Conservation (phyloP, 441 rosid genomes). For the Capsella rubella region DNA sequence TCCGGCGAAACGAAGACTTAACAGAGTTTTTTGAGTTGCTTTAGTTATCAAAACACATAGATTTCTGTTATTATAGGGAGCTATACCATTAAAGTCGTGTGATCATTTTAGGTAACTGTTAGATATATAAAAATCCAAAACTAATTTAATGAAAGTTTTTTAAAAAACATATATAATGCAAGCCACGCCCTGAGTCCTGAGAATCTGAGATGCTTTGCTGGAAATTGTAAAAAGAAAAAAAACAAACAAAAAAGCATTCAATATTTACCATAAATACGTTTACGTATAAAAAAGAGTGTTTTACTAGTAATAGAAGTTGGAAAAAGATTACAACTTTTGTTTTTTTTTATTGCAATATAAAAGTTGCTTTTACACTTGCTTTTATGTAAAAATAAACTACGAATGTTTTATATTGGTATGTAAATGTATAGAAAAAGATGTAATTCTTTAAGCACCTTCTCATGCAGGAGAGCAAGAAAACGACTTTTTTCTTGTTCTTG, state of each 20-base stretch:
- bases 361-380: background rate
- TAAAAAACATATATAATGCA: no score
- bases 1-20: constrained; percentile 15
- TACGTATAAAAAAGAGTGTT: background rate
- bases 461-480: background rate
- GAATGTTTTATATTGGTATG: no score
- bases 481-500: constrained; percentile 1
- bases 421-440: no score
- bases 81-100: background rate
- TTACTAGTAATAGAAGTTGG: background rate
- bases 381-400: background rate
- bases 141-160: background rate
- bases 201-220: no score
- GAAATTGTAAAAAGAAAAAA: no score
- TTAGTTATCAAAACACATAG: no score
- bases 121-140: background rate
- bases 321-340: background rate
- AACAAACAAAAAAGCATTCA: background rate
- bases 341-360: background rate
- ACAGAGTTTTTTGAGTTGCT: background rate
- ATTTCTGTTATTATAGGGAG: background rate
- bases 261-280: background rate
- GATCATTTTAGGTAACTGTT: background rate
- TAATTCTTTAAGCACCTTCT: no score
- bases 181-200: no score